These are phyloP conservation scores for Leccinum arenicola DNA, from an alignment of 768 basidiomycete species.

Conservation along the genomic window DNA sequence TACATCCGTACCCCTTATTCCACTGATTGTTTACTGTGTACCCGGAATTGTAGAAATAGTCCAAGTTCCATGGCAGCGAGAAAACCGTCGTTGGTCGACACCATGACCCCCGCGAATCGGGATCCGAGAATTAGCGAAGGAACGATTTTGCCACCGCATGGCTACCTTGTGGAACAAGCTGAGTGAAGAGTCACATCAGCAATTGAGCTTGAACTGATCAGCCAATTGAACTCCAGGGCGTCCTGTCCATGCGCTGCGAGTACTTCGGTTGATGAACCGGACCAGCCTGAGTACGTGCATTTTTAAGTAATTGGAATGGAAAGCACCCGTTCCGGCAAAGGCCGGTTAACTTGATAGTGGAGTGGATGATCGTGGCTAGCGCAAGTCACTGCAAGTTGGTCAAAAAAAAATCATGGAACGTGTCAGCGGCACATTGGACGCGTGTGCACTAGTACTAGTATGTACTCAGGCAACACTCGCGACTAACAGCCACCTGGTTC, in stretches of 20 bases:
- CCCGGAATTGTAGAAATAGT: neutral
- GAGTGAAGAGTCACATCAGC: neutral
- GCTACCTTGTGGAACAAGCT: constrained; percentile 4
- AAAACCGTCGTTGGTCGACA: neutral
- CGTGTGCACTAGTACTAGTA: neutral
- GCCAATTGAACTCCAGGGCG: neutral
- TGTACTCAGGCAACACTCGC: neutral
- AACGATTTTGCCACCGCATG: neutral
- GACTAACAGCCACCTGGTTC: too few relatives aligned
- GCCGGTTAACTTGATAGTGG: neutral
- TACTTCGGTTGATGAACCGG: neutral
- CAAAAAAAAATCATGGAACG: neutral
- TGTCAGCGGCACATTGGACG: neutral
- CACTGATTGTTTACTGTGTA: neutral
- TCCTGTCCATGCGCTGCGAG: neutral
- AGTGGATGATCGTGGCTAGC: too few relatives aligned
- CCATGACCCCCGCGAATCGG: neutral
- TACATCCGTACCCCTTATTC: neutral
- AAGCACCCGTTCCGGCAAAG: neutral
- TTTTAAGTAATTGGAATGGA: neutral
- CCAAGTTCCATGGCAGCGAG: neutral
- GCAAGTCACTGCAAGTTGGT: neutral
- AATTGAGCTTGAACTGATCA: neutral
- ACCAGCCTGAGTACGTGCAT: neutral
- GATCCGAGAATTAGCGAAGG: too few relatives aligned